These are phyloP conservation scores for Rutidosis leptorrhynchoides DNA, from an alignment of 129 eudicot genomes.

Conservation along the genomic window DNA sequence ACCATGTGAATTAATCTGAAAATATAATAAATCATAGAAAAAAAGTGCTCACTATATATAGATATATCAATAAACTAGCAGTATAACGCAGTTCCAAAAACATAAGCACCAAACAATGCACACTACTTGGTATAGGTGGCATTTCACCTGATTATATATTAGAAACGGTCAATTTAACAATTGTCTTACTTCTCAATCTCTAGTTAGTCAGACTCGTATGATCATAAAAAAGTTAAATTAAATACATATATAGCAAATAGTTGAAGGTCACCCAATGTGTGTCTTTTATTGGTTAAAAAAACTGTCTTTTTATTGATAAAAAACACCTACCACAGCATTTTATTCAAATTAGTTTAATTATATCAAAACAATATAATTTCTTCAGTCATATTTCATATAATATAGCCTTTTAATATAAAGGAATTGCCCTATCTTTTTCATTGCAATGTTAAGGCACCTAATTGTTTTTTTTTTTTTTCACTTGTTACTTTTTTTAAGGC, in stretches of 20 bases:
- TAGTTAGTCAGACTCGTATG: not conserved
- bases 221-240: not conserved
- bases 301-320: too few species aligned
- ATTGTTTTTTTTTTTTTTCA: too few species aligned
- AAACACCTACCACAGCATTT: not conserved
- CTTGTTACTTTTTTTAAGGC: too few species aligned
- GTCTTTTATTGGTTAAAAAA: too few species aligned
- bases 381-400: not conserved
- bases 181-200: not conserved
- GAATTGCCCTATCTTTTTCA: too few species aligned
- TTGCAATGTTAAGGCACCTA: too few species aligned
- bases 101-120: not conserved
- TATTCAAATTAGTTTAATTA: too few species aligned
- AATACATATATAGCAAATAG: not conserved
- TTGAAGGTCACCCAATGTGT: not conserved
- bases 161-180: not conserved
- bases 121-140: not conserved
- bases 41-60: not conserved
- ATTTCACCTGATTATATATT: not conserved
- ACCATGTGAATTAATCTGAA: conserved; percentile 73
- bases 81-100: not conserved
- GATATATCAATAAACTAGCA: not conserved
- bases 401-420: not conserved
- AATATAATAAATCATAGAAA: not conserved
- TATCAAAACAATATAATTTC: not conserved